Evolutionary conservation across 441 rosid genomes (phyloP), one percentile per base, ranked within the genome.

Genomic region (Eruca vesicaria): DNA sequence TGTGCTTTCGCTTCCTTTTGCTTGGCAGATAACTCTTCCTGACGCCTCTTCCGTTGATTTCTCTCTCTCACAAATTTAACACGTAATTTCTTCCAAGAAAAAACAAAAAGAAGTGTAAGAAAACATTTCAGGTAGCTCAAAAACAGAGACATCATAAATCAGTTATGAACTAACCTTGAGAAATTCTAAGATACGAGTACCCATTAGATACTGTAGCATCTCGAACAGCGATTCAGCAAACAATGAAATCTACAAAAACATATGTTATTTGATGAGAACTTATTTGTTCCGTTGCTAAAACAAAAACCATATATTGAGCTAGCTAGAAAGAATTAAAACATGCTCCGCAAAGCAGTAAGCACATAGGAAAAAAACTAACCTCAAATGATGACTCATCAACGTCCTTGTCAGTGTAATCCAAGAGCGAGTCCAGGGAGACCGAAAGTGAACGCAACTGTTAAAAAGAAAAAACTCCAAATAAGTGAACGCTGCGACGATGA

Each of bases 131-230:
- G 18, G 63, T n/a, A 23, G 59, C 29, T 52, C 61, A 61, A 60
- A 60, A 38, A 55, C 77, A 68, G 41, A 31, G 64, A 71, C 56
- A 10, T 66, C 48, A 77, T 28, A 45, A 50, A 41, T 62, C 28
- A 71, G 61, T 53, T 57, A 74, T 50, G 56, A 79, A 83, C 83
- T 31, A 79, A 90, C 98, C 98, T 87, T 89, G 63, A 96, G 94
- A 87, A 94, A 96, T 29, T 83, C 71, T 59, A 88, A 84, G 63
- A 96, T 81, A 41, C 94, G 88, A 73, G 83, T 87, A 68, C 98
- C 98, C 98, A 94, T 96, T 87, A 92, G 94, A 83, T 89, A 83
- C 82, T 96, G 98, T 68, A 96, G 93, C 98, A 90, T 90, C 85
- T 96, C 99, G 78, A 85, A 86, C 32, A 96, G 82, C 14, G 93